Evolutionary conservation across 1,284 basidiomycete species (phyloP).

Genomic region (Vanrija sp.): DNA sequence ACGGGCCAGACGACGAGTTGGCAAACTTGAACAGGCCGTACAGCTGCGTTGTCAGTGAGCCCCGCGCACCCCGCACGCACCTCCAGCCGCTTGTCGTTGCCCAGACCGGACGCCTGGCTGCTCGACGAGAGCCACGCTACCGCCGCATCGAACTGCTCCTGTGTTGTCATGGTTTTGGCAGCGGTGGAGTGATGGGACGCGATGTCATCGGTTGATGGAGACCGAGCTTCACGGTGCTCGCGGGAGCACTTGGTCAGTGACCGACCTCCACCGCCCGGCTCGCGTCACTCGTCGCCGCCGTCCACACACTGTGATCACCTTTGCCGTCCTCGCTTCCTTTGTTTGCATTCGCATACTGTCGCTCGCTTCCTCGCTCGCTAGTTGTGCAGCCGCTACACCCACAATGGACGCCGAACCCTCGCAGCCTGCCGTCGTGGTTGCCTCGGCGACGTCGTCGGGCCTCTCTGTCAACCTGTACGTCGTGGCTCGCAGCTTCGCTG

Average conservation of each 20-base stretch:
- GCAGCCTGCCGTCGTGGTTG: constrained; percentile 3
- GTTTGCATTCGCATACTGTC: neutral
- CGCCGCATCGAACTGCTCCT: constrained; percentile 29
- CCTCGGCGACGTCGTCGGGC: constrained; percentile 30
- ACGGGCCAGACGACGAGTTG: constrained; percentile 49
- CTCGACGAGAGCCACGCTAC: constrained; percentile 32
- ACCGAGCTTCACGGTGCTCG: neutral
- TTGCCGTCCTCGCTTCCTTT: too few relatives aligned
- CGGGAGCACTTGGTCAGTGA: neutral
- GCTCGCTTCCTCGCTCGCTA: too few relatives aligned
- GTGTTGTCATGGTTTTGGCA: neutral
- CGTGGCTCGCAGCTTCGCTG: neutral
- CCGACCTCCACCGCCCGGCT: neutral
- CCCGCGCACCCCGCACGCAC: constrained; percentile 11
- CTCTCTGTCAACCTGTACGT: constrained; percentile 44
- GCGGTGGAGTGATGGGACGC: too few relatives aligned
- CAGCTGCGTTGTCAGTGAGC: constrained; percentile 56
- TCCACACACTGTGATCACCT: neutral
- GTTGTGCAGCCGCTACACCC: neutral
- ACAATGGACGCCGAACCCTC: neutral
- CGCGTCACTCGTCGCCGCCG: neutral
- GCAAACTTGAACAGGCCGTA: constrained; percentile 82
- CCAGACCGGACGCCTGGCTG: constrained; percentile 27
- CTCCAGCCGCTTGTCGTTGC: constrained; percentile 41
- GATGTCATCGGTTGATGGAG: neutral